These are phyloP conservation scores for Conticribra weissflogii DNA, from an alignment of 108 stramenopile species.

Conservation along the genomic window DNA sequence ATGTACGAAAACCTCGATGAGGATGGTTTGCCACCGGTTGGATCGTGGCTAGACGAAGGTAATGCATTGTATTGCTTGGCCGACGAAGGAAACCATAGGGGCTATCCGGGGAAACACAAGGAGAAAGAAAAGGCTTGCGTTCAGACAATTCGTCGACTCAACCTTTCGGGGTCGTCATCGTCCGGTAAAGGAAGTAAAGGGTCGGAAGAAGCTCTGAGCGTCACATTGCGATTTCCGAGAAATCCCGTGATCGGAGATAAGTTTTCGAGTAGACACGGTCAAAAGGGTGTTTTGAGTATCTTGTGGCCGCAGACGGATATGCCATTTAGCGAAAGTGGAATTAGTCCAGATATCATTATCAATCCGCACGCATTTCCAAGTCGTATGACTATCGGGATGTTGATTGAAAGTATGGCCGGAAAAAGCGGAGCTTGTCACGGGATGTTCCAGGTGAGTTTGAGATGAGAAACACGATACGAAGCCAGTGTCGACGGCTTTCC, in stretches of 20 bases:
- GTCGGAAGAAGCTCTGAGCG: constrained; percentile 55
- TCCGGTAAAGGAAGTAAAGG: constrained; percentile 43
- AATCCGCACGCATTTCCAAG: constrained; percentile 98
- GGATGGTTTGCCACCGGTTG: constrained; percentile 95
- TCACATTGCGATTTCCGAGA: constrained; percentile 94
- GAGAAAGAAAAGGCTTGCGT: constrained; percentile 91
- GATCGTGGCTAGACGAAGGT: constrained; percentile 82
- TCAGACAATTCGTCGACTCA: constrained; percentile 75
- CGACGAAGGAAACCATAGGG: constrained; percentile 74
- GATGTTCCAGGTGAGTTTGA: constrained; percentile 65
- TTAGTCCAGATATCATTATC: constrained; percentile 97
- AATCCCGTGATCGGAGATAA: constrained; percentile 99
- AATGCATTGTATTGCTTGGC: constrained; percentile 93
- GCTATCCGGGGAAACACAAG: constrained; percentile 85
- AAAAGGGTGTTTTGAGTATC: constrained; percentile 98
- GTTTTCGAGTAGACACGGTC: constrained; percentile 98
- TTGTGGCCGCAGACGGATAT: constrained; percentile 99
- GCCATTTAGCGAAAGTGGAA: constrained; percentile 98
- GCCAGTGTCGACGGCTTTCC: no score
- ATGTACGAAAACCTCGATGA: constrained; percentile 74
- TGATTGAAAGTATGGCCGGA: constrained; percentile 99
- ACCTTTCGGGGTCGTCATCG: constrained; percentile 27
- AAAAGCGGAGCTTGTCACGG: constrained; percentile 98
- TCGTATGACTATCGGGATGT: constrained; percentile 99
- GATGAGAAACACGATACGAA: no score